Conservation (phyloP, 495 filamentous ascomycete genomes). For the Penicillium paradoxum region DNA sequence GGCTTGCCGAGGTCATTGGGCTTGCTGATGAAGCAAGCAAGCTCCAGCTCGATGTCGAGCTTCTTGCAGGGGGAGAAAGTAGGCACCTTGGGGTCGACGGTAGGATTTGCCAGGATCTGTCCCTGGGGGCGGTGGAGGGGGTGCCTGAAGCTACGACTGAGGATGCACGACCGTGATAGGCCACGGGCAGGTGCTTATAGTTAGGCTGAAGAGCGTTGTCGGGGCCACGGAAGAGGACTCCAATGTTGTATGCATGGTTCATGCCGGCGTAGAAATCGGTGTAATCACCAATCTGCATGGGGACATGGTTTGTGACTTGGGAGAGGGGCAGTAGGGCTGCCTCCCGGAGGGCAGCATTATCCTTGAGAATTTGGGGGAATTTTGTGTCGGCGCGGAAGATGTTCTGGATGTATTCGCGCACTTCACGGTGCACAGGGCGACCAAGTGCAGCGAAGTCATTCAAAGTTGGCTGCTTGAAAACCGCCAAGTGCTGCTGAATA, state of each 20-base stretch:
- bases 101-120: constrained; percentile 67
- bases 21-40: constrained; percentile 74
- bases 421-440: constrained; percentile 61
- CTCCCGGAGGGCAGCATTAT: constrained; percentile 50
- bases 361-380: constrained; percentile 53
- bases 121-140: constrained; percentile 72
- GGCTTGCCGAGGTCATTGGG: constrained; percentile 61
- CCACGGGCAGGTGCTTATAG: constrained; percentile 86
- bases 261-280: constrained; percentile 95
- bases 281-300: constrained; percentile 90
- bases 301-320: constrained; percentile 67
- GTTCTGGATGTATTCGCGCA: constrained; percentile 68
- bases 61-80: constrained; percentile 58
- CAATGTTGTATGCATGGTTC: constrained; percentile 82
- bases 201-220: constrained; percentile 81
- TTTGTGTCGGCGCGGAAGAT: constrained; percentile 61
- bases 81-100: constrained; percentile 56
- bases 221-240: constrained; percentile 75
- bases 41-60: constrained; percentile 84
- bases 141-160: constrained; percentile 76
- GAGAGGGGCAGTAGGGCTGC: constrained; percentile 50
- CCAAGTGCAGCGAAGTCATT: constrained; percentile 82
- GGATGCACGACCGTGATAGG: constrained; percentile 80
- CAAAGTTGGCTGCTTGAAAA: constrained; percentile 67
- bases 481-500: constrained; percentile 50